Evolutionary conservation across 306 rosid genomes (phyloP).

Genomic region (Rosa multiflora): DNA sequence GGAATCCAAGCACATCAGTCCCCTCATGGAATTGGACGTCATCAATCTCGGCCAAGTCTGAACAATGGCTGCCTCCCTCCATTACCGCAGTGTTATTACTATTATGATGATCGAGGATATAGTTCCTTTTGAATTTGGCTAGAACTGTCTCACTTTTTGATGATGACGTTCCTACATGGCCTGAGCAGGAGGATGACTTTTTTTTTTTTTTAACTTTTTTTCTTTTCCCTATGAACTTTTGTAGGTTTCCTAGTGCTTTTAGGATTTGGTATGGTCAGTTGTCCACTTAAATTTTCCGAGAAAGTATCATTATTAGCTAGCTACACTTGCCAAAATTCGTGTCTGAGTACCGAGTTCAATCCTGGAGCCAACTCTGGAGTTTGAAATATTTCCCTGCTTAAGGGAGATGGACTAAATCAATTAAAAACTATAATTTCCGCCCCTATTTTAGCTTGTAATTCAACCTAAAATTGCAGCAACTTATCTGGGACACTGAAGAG

Average conservation of each 20-base stretch:
- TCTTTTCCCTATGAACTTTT: no score
- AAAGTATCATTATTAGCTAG: not conserved
- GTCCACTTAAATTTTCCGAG: not conserved
- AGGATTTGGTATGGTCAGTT: not conserved
- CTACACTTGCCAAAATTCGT: no score
- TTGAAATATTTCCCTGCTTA: no score
- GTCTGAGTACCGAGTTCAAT: not conserved
- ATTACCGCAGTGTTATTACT: not conserved
- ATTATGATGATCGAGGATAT: not conserved
- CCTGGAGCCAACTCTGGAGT: not conserved
- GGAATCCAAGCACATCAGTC: not conserved
- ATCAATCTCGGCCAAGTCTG: not conserved
- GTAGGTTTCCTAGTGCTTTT: no score
- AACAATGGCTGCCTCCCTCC: not conserved
- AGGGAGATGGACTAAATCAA: no score
- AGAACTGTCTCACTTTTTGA: no score
- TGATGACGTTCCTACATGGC: no score
- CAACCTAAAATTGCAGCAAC: not conserved
- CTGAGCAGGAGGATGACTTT: not conserved
- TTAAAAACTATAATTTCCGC: no score
- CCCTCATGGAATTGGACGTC: not conserved
- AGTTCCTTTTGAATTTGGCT: not conserved
- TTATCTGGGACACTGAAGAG: not conserved
- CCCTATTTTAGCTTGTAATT: no score
- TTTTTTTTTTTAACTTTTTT: no score